phyloP scores from a whole-genome alignment of 2,329 filamentous ascomycete species.

The Rhexocercosporidium sp. region DNA sequence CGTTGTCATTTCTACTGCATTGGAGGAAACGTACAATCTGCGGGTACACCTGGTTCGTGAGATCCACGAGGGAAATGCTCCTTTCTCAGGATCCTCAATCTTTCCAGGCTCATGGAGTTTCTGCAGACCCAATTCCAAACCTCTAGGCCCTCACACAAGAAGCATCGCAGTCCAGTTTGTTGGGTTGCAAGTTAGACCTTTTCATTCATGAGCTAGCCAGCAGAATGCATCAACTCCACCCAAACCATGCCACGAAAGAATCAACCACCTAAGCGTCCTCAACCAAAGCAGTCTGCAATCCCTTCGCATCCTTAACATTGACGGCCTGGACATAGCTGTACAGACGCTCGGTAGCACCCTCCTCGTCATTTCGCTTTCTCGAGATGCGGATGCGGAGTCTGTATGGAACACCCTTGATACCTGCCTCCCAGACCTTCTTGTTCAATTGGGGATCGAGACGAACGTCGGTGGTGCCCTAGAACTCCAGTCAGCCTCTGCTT shows the following conservation, averaged over 20 bases:
- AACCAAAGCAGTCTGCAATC: slow-evolving; percentile 90
- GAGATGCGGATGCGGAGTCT: slow-evolving; percentile 98
- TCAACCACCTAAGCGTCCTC: slow-evolving; percentile 61
- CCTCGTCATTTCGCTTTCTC: slow-evolving; percentile 99
- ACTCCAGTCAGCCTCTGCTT: slow-evolving; percentile 28
- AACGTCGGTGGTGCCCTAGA: slow-evolving; percentile 92
- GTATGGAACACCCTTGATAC: slow-evolving; percentile 98
- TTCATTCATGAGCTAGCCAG: slow-evolving; percentile 43
- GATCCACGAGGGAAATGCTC: background rate
- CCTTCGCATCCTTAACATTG: slow-evolving; percentile 99
- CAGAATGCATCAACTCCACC: slow-evolving; percentile 42
- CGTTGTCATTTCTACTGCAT: background rate
- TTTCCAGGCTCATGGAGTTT: background rate
- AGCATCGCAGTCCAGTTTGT: slow-evolving; percentile 1
- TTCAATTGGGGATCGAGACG: slow-evolving; percentile 98
- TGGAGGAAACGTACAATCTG: background rate
- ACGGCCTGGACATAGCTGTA: slow-evolving; percentile 99
- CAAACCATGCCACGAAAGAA: slow-evolving; percentile 35
- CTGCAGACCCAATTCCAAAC: background rate
- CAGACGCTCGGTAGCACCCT: slow-evolving; percentile 99
- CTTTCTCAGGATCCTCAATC: background rate
- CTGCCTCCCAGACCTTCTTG: slow-evolving; percentile 99
- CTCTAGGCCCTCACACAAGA: background rate
- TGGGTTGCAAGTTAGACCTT: slow-evolving; percentile 35
- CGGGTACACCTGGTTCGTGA: background rate